Evolutionary conservation across 495 filamentous ascomycete species (phyloP), one percentile per base, ranked within the genome.

Genomic region (Annulohypoxylon stygium): DNA sequence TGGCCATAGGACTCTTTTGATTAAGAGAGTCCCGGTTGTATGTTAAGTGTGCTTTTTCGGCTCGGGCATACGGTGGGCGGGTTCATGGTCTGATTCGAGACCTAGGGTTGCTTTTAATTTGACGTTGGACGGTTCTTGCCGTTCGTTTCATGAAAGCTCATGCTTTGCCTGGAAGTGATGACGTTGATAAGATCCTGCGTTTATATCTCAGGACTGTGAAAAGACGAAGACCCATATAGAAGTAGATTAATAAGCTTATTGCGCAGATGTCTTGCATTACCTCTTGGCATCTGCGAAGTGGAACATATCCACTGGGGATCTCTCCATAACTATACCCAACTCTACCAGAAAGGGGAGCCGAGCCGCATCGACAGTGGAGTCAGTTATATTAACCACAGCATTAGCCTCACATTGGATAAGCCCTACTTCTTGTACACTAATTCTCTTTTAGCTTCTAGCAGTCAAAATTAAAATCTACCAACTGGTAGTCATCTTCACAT

Each of bases 21-120:
- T 63, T 39, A 39, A 41, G 60, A 51, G 18, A n/a, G 54, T 16
- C 59, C 23, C 23, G 23, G 26, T 63, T 63, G 54, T 66, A 66
- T 58, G 63, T 39, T 67, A 65, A 11, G 50, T 54, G 50, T 54
- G 20, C 41, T 55, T 45, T 33, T 34, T 12, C 33, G 25, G 26
- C 57, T 68, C 36, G 34, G 20, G 55, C 58, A 16, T 61, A 36
- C 33, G 43, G 36, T 57, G 34, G 43, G 23, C 54, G 11, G 5
- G 48, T 26, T 36, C 16, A 50, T 23, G 26, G 43, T 67, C 36
- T 43, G n/a, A 36, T 53, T 10, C 23, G 8, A 20, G 14, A 59
- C 50, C 33, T 14, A 14, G 53, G 39, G 34, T 65, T 65, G 60
- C 60, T 70, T 65, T 50, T 53, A 63, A 70, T 63, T 57, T 39